Evolutionary conservation across 306 rosid genomes (phyloP).

Genomic region (Inga leiocalycina): DNA sequence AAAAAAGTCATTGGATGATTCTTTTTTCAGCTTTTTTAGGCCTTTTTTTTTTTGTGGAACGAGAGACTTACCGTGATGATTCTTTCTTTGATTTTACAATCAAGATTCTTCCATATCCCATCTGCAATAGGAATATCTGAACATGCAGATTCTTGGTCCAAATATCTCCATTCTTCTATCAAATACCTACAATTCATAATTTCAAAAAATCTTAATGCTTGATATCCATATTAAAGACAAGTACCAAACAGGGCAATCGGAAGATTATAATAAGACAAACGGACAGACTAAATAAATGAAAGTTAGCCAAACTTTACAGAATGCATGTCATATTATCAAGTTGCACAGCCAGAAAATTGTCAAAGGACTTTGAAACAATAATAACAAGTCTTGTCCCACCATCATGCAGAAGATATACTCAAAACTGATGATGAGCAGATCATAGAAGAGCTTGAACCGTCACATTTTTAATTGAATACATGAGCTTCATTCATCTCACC

Average conservation of each 20-base stretch:
- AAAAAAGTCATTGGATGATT: too few species aligned
- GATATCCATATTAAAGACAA: not conserved
- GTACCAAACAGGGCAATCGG: not conserved
- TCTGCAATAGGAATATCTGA: not conserved
- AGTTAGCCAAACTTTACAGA: not conserved
- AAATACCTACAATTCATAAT: not conserved
- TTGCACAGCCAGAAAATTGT: not conserved
- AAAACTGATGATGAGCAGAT: constrained; percentile 3
- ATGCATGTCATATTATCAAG: not conserved
- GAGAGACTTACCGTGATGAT: not conserved
- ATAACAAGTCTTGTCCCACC: not conserved
- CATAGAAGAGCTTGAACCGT: not conserved
- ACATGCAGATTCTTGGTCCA: not conserved
- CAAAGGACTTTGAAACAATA: not conserved
- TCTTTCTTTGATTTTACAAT: not conserved
- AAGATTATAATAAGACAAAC: not conserved
- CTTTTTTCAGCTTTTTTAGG: too few species aligned
- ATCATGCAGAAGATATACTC: constrained; percentile 5
- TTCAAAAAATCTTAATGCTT: not conserved
- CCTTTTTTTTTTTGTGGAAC: too few species aligned
- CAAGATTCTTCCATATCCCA: constrained; percentile 10
- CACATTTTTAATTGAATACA: constrained; percentile 25
- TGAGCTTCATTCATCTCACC: constrained; percentile 52
- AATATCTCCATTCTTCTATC: constrained; percentile 16
- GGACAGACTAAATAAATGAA: not conserved